phyloP scores from a whole-genome alignment of 1,139 yeast species.

The Petasospora fabianii region DNA sequence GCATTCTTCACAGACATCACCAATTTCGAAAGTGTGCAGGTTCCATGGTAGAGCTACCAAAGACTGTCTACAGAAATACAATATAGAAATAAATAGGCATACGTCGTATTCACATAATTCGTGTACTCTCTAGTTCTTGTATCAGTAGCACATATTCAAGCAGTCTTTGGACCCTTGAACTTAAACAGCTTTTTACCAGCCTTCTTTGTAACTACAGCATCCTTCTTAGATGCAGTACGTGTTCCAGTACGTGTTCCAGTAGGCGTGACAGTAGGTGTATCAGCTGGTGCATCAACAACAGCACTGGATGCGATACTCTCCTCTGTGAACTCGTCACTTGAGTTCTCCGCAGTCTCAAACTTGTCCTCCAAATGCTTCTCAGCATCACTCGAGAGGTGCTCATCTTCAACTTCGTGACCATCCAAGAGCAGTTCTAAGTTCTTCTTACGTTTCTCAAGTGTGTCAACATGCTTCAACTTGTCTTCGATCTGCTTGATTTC shows the following conservation, averaged over 20 bases:
- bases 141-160: constrained; percentile 3
- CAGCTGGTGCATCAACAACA: neutral
- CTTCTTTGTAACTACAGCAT: too few relatives aligned
- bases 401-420: constrained; percentile 27
- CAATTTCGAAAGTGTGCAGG: neutral
- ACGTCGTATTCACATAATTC: too few relatives aligned
- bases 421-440: constrained; percentile 30
- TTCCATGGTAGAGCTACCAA: constrained; percentile 7
- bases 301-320: constrained; percentile 5
- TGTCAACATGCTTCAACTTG: constrained; percentile 46
- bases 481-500: constrained; percentile 60
- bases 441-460: constrained; percentile 20
- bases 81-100: too few relatives aligned
- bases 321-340: constrained; percentile 8
- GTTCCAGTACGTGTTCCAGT: too few relatives aligned
- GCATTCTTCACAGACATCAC: constrained; percentile 13
- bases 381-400: constrained; percentile 6
- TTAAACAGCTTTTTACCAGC: neutral
- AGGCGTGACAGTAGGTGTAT: neutral
- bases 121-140: too few relatives aligned
- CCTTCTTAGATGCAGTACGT: too few relatives aligned
- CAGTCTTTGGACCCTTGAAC: constrained; percentile 1
- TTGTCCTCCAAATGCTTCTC: constrained; percentile 9
- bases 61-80: too few relatives aligned
- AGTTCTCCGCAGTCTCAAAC: constrained; percentile 2